Evolutionary conservation across 2,329 filamentous ascomycete species (phyloP), one percentile per base, ranked within the genome.

Genomic region (Scedosporium apiospermum): DNA sequence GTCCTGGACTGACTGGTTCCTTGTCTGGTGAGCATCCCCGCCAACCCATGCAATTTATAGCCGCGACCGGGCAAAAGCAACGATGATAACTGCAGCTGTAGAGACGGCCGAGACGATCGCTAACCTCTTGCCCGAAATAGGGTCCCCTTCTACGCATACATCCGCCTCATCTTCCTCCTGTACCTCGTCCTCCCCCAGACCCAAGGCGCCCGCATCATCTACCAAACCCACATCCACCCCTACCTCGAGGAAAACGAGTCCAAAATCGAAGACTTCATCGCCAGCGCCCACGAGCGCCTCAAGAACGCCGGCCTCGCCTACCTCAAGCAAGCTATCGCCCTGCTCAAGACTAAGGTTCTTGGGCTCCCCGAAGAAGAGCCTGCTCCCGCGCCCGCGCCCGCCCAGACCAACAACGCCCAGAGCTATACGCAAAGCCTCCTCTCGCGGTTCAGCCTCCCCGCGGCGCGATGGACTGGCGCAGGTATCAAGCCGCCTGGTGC

Each of bases 111-210:
- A 9, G 30, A 9, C 6, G 30, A 34, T 46, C 44, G 14, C 23
- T 57, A 57, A 18, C 23, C 51, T 12, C 51, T 27, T 12, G 3
- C 12, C 27, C 44, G 6, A 5, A 16, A 53, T 60, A 89, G 86
- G 91, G 79, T 98, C 44, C 95, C 95, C 2, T 96, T 98, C 75
- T 99, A 97, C 77, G 85, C 90, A 68, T 97, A 93, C 84, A 80
- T 96, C 70, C 91, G 95, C 67, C 85, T 97, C 62, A 79, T 88
- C 71, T 88, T 95, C 76, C 86, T 97, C 71, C 86, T 95, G 67
- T 99, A 97, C 78, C 90, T 99, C 65, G 92, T 98, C 70, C 86
- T 96, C n/a, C 95, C 93, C 0, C 93, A 96, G 75, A 95, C 91
- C n/a, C 93, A 97, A 73, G 95, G 95, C 73, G 92, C 93, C 63